phyloP scores from a whole-genome alignment of 495 filamentous ascomycete species.

The Aspergillus leporis region DNA sequence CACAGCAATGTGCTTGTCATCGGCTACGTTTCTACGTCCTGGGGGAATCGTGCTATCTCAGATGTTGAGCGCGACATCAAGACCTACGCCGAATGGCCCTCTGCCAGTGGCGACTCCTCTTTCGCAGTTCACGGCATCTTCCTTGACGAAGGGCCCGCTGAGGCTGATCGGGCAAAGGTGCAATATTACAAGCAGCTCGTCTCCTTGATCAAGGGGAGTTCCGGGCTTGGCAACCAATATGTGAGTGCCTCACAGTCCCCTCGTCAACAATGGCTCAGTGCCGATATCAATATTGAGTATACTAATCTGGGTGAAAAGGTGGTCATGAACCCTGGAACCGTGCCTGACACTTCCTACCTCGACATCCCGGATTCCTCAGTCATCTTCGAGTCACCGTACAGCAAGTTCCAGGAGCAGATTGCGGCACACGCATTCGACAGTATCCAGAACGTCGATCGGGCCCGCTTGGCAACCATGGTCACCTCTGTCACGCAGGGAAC shows the following conservation, averaged over 20 bases:
- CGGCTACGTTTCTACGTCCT: slow-evolving; percentile 45
- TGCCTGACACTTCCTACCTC: slow-evolving; percentile 27
- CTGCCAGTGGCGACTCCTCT: slow-evolving; percentile 8
- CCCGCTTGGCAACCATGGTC: not conserved
- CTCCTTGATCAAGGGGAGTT: slow-evolving; percentile 13
- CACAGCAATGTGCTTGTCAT: slow-evolving; percentile 38
- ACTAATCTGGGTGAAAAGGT: slow-evolving; percentile 20
- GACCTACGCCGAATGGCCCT: slow-evolving; percentile 32
- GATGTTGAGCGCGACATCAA: slow-evolving; percentile 32
- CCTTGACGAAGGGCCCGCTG: slow-evolving; percentile 25
- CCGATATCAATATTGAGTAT: not conserved
- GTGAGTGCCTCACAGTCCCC: slow-evolving; percentile 6
- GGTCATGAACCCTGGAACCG: slow-evolving; percentile 33
- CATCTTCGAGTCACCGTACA: slow-evolving; percentile 30
- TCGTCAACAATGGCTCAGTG: not conserved
- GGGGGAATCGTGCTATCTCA: slow-evolving; percentile 23
- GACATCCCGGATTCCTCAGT: slow-evolving; percentile 21
- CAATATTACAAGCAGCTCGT: slow-evolving; percentile 16
- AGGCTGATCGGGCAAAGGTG: slow-evolving; percentile 11
- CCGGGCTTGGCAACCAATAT: slow-evolving; percentile 20
- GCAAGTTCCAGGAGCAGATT: slow-evolving; percentile 13
- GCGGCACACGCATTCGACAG: not conserved
- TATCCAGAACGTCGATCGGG: not conserved
- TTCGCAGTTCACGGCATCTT: slow-evolving; percentile 25
- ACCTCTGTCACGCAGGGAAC: not conserved